phyloP scores from a whole-genome alignment of 306 rosid genomes.

The Sicyos edulis region DNA sequence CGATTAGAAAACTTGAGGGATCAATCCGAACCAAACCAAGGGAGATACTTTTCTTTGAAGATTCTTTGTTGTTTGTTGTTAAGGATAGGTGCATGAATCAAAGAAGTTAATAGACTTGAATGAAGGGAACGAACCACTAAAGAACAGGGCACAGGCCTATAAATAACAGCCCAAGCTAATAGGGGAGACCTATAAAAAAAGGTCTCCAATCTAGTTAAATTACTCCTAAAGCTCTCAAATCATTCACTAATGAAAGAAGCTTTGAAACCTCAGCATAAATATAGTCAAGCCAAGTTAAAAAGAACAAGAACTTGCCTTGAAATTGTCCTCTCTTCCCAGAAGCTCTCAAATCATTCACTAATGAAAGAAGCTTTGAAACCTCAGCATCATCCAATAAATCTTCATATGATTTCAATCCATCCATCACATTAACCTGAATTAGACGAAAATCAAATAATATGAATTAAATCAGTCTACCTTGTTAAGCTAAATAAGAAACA shows the following conservation, averaged over 20 bases:
- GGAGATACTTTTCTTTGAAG: no score
- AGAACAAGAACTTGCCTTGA: slow-evolving; percentile 48
- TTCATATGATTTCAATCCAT: slow-evolving; percentile 73
- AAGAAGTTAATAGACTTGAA: no score
- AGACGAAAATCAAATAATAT: slow-evolving; percentile 4
- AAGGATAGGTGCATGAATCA: no score
- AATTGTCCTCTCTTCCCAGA: slow-evolving; percentile 66
- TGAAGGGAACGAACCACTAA: no score
- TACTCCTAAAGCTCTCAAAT: slow-evolving; percentile 33
- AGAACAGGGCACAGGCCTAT: no score
- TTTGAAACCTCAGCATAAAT: slow-evolving; percentile 46
- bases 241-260: slow-evolving; percentile 58
- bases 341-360: slow-evolving; percentile 64
- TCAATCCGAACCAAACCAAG: no score
- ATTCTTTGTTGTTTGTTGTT: no score
- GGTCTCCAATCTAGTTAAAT: no score
- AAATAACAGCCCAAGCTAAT: no score
- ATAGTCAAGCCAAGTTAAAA: not conserved
- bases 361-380: slow-evolving; percentile 53
- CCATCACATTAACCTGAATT: slow-evolving; percentile 65
- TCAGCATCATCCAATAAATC: slow-evolving; percentile 44
- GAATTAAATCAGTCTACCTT: not conserved
- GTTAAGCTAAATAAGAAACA: not conserved
- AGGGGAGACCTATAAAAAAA: no score
- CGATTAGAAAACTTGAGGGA: no score